Evolutionary conservation across 2,329 filamentous ascomycete genomes (phyloP), one percentile per base, ranked within the genome.

Genomic region (Verticillium albo-atrum): DNA sequence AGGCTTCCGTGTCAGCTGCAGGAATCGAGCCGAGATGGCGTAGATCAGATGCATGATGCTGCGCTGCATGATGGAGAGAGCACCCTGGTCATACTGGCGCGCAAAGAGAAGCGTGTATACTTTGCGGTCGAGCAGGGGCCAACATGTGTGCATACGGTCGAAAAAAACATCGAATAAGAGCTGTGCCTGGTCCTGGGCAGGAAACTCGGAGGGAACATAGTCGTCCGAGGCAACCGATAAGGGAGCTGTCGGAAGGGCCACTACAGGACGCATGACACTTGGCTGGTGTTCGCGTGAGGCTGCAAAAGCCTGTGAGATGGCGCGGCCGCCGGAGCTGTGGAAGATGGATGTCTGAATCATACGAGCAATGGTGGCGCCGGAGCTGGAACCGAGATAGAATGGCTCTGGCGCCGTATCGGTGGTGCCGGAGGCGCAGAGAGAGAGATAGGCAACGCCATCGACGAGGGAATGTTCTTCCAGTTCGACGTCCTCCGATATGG

Each of bases 291-390:
- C 34, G 15, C 34, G 34, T n/a, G 34, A 37, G 17, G 51, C 56
- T 4, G 55, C 26, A 32, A 57, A 34, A 12, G 34, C 58, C 5
- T 60, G 62, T 1, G 50, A 25, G 10, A 61, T 26, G 10, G 64
- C 53, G 15, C 53, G 57, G 14, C 59, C 57, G 0, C 62, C 61
- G 1, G 65, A 58, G 2, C 59, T 55, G 5, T 63, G 60, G 35
- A 68, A 69, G 37, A 69, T 66, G 23, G 66, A 68, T 0, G 62
- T 60, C 62, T 68, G 67, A 1, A 69, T 65, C 64, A 68, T 67
- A 1, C 67, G 64, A 0, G 67, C 67, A 3, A 69, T 68, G 3
- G 67, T 64, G 1, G 67, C 67, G 1, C 67, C 67, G 2, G 67
- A 69, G 30, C 66, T 68, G 2, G 67, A 69, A 2, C 67, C 67